A percentile compares a stretch with the other conserved stretches of the same genome.
Evolutionary conservation across 179 eudicot species (phyloP).

Genomic region (Beta corolliflora): DNA sequence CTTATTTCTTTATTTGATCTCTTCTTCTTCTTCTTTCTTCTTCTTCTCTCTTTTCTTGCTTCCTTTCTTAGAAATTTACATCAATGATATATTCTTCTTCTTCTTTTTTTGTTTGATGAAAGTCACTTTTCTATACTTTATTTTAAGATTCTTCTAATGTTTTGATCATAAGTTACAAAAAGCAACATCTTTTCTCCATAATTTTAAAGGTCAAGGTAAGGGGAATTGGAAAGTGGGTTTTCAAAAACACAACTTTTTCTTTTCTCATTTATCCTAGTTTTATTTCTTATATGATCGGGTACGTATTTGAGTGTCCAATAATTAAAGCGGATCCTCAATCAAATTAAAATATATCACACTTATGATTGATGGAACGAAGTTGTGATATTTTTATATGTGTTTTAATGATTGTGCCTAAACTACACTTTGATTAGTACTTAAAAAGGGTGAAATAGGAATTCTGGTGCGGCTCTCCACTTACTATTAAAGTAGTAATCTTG

Average conservation of each 20-base stretch:
- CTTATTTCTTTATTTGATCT: no score
- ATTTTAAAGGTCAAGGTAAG: neutral
- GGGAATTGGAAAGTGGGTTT: neutral
- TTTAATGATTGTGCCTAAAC: neutral
- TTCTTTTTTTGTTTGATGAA: slow-evolving; percentile 5
- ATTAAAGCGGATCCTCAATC: neutral
- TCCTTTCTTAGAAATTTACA: neutral
- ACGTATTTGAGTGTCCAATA: neutral
- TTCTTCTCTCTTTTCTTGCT: neutral
- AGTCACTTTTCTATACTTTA: neutral
- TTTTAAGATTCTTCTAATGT: neutral
- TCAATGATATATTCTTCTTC: neutral
- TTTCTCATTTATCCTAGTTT: neutral
- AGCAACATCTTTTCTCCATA: neutral
- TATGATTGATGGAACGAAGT: slow-evolving; percentile 12
- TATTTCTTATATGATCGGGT: neutral
- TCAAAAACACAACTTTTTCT: neutral
- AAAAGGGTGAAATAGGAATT: neutral
- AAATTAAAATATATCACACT: no score
- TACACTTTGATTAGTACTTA: no score
- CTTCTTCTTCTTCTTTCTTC: no score
- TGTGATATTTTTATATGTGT: neutral
- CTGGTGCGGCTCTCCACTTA: neutral
- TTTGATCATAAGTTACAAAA: neutral
- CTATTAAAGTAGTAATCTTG: neutral